Percentiles rank a stretch among this genome's conserved stretches.
Conservation (phyloP, 208 protist genomes). For the Naegleria gruberi region DNA sequence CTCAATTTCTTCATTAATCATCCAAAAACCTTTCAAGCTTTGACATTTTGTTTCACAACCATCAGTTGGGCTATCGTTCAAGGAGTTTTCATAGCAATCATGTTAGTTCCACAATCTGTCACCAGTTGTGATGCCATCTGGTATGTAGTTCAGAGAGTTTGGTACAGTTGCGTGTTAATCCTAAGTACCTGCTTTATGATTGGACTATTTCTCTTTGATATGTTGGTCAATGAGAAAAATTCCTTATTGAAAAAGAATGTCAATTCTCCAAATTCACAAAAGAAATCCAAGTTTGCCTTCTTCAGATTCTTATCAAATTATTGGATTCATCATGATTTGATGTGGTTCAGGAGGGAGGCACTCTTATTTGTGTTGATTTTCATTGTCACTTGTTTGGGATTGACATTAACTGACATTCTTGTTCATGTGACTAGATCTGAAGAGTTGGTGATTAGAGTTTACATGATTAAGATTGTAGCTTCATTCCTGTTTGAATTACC, state of each 20-base stretch:
- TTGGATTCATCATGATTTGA: not conserved
- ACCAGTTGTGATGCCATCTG: not conserved
- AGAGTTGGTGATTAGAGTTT: not conserved
- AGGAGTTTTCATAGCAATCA: not conserved
- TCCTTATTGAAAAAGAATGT: not conserved
- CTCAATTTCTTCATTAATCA: not conserved
- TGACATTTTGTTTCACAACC: not conserved
- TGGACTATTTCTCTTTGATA: not conserved
- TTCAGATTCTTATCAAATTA: not conserved
- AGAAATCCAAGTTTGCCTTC: not conserved
- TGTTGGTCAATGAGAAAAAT: not conserved
- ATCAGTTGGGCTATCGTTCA: not conserved
- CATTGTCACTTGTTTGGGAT: not conserved
- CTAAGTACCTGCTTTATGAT: not conserved
- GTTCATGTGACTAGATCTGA: not conserved
- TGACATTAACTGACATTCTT: not conserved
- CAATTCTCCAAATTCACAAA: not conserved
- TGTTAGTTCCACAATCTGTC: not conserved
- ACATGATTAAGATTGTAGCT: not conserved
- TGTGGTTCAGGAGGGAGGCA: not conserved
- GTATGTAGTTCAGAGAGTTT: not conserved
- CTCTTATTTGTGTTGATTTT: not conserved
- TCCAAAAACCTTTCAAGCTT: not conserved
- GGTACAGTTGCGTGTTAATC: not conserved
- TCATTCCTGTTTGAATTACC: not conserved